Evolutionary conservation across 768 basidiomycete species (phyloP), one percentile per base, ranked within the genome.

Genomic region (Boletus edulis): DNA sequence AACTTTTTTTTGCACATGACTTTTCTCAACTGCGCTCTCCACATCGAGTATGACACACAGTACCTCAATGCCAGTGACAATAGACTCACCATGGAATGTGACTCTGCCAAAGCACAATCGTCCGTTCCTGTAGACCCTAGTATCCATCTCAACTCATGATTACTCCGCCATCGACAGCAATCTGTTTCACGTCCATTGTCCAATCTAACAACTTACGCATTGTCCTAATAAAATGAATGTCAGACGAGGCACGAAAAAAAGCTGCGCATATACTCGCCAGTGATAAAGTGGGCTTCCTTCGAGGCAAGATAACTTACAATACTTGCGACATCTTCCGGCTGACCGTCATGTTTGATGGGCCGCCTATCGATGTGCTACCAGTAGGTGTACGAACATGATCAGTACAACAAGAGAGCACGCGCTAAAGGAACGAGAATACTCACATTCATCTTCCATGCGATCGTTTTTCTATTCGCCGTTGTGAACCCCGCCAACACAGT

Each of bases 211-310:
- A 44, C 51, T 39, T 31, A 52, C 51, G 10, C 51, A 31, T 39
- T 52, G 44, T 3, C 51, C 51, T 52, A 12, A 41, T 29, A 9
- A 22, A 18, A 13, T 8, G 5, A 38, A 37, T 5, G 27, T 14
- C 15, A 20, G 20, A 20, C 4, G 10, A 40, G 8, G 4, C 12
- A 11, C 10, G 15, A 34, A 51, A 13, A 18, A 20, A 15, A 20
- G 32, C 1, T 5, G 37, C 14, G 3, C 29, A 18, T 4, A n/a
- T 20, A 17, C 29, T 20, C 4, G 17, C 51, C 51, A 12, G 51
- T 76, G 13, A 76, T 61, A 45, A 72, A 74, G 40, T 66, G 62
- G 4, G 73, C 69, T 18, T 67, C 70, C 12, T 37, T 38, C 34
- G 51, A 52, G 18, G 44, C 27, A 7, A 52, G 51, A 17, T 45